These are phyloP conservation scores for Perkinsus chesapeaki DNA, from an alignment of 169 alveolate genomes.

Conservation along the genomic window DNA sequence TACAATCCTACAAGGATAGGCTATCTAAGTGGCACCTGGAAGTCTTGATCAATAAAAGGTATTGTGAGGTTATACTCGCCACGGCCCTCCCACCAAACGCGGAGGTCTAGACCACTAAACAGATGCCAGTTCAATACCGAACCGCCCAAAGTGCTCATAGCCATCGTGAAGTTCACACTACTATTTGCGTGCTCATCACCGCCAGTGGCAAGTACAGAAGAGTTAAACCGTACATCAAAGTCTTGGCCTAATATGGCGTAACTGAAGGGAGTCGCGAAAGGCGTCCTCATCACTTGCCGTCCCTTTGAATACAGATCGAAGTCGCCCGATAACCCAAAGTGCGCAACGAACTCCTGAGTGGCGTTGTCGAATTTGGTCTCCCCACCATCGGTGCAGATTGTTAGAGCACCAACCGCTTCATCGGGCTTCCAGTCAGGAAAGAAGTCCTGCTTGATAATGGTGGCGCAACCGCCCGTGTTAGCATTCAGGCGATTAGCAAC, in stretches of 20 bases:
- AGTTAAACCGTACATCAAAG: not conserved
- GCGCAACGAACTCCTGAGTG: not conserved
- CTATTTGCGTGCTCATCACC: not conserved
- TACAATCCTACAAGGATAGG: too few species aligned
- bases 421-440: not conserved
- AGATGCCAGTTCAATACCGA: not conserved
- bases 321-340: not conserved
- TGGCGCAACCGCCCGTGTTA: not conserved
- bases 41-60: not conserved
- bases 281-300: not conserved
- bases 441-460: not conserved
- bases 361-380: not conserved
- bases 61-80: not conserved
- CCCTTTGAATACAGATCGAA: not conserved
- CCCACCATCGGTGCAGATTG: not conserved
- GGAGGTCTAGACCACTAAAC: not conserved
- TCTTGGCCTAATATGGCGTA: not conserved
- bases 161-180: not conserved
- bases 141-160: not conserved
- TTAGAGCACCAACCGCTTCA: not conserved
- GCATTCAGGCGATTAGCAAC: not conserved
- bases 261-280: not conserved
- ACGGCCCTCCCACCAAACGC: not conserved
- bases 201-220: not conserved
- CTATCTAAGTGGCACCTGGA: not conserved